Percentiles rank a stretch among this genome's conserved stretches.
Evolutionary conservation across 1,284 basidiomycete genomes (phyloP).

Genomic region (Grifola frondosa): DNA sequence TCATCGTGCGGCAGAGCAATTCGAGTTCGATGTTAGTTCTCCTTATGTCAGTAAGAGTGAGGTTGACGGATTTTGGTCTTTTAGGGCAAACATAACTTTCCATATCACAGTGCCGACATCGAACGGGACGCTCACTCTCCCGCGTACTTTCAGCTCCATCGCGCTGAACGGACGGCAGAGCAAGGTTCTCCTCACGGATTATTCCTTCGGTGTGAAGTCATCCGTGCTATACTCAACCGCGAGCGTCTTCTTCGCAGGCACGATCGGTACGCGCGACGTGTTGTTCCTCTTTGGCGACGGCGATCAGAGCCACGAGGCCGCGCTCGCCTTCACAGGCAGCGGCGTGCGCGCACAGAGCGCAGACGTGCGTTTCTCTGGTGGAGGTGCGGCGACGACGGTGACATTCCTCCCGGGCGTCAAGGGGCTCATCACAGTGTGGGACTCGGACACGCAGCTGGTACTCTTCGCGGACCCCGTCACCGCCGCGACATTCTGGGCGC

Average conservation of each 20-base stretch:
- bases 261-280: slow-evolving; percentile 65
- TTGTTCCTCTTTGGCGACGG: slow-evolving; percentile 66
- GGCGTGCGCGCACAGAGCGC: slow-evolving; percentile 34
- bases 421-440: slow-evolving; percentile 62
- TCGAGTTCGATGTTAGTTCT: slow-evolving; percentile 62
- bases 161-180: slow-evolving; percentile 67
- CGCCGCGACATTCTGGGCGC: slow-evolving; percentile 57
- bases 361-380: slow-evolving; percentile 32
- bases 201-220: slow-evolving; percentile 56
- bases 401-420: slow-evolving; percentile 53
- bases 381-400: slow-evolving; percentile 35
- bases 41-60: neutral
- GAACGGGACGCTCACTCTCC: slow-evolving; percentile 51
- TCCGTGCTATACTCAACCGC: slow-evolving; percentile 65
- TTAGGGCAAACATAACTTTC: slow-evolving; percentile 51
- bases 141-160: slow-evolving; percentile 49
- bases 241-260: slow-evolving; percentile 63
- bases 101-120: slow-evolving; percentile 56
- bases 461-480: slow-evolving; percentile 64
- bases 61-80: neutral
- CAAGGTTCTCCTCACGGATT: slow-evolving; percentile 68
- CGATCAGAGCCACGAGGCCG: slow-evolving; percentile 58
- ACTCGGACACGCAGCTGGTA: slow-evolving; percentile 63
- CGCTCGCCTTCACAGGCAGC: slow-evolving; percentile 47
- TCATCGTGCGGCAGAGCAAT: slow-evolving; percentile 64